A percentile compares a stretch with the other conserved stretches of the same genome.
phyloP scores from a whole-genome alignment of 129 eudicot species.

The Artemisia annua region DNA sequence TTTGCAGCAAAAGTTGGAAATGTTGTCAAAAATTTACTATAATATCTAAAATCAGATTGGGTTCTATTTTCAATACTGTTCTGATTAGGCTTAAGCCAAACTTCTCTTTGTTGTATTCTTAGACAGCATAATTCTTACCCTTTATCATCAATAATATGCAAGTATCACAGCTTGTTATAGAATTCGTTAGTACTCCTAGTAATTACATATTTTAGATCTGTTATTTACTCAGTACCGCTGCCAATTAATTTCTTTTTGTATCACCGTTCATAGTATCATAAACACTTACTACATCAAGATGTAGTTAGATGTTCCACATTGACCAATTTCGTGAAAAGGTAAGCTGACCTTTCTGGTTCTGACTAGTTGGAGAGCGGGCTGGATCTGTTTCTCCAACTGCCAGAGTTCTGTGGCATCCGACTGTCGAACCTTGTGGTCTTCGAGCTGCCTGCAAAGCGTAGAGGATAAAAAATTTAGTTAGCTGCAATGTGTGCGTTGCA shows the following conservation, averaged over 20 bases:
- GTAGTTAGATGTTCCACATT: neutral
- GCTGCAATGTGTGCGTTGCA: neutral
- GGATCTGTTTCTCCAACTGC: conserved; percentile 26
- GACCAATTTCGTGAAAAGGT: neutral
- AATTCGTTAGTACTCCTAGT: too few species aligned
- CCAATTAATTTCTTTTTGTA: too few species aligned
- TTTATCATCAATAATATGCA: too few species aligned
- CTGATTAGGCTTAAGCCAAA: neutral
- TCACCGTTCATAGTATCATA: too few species aligned
- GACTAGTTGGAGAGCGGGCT: conserved; percentile 17
- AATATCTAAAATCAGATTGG: neutral
- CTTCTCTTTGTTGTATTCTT: neutral
- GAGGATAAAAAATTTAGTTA: neutral
- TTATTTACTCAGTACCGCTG: neutral
- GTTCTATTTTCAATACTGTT: neutral
- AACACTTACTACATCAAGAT: too few species aligned
- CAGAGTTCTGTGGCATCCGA: conserved; percentile 23
- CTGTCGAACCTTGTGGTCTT: conserved; percentile 25
- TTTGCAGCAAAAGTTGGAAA: neutral
- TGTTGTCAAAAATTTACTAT: neutral
- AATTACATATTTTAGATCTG: neutral
- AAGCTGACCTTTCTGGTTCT: conserved; percentile 24
- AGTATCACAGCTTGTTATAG: too few species aligned
- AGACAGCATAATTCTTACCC: neutral
- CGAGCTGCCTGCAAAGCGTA: conserved; percentile 26